These are phyloP conservation scores for Pochonia chlamydosporia DNA, from an alignment of 2,329 filamentous ascomycete genomes.

Conservation along the genomic window DNA sequence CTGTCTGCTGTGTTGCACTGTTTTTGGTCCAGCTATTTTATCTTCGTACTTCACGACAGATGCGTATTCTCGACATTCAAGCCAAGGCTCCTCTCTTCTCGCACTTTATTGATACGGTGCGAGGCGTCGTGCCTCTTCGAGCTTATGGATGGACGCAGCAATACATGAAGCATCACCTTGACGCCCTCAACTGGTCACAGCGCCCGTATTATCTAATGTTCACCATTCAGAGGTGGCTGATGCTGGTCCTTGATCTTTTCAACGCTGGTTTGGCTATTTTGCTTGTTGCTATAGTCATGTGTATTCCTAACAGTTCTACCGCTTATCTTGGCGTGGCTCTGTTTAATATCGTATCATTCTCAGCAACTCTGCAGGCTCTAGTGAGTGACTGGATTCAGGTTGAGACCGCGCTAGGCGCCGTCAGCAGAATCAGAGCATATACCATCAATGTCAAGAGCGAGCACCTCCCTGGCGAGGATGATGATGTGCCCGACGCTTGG, in stretches of 20 bases:
- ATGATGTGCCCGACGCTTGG: slow-evolving; percentile 16
- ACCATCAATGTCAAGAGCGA: slow-evolving; percentile 17
- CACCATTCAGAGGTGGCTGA: slow-evolving; percentile 44
- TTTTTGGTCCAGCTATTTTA: slow-evolving; percentile 25
- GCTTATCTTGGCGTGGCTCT: slow-evolving; percentile 21
- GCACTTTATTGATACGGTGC: slow-evolving; percentile 20
- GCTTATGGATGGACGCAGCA: slow-evolving; percentile 26
- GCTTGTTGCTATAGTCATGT: slow-evolving; percentile 36
- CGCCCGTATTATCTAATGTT: slow-evolving; percentile 35
- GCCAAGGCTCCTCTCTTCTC: slow-evolving; percentile 23
- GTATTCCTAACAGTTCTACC: slow-evolving; percentile 21
- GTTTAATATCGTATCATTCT: slow-evolving; percentile 23
- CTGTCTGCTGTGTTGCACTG: slow-evolving; percentile 22
- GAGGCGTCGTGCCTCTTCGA: slow-evolving; percentile 23
- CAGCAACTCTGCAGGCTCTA: slow-evolving; percentile 22
- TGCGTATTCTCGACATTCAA: slow-evolving; percentile 24
- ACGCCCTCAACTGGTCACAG: slow-evolving; percentile 27
- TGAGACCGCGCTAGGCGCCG: slow-evolving; percentile 21
- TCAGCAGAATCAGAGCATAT: slow-evolving; percentile 21
- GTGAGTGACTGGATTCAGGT: slow-evolving; percentile 27
- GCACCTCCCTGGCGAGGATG: slow-evolving; percentile 13
- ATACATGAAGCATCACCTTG: slow-evolving; percentile 14
- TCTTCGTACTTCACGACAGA: slow-evolving; percentile 24
- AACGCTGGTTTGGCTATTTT: slow-evolving; percentile 40
- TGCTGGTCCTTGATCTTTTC: slow-evolving; percentile 38